Evolutionary conservation across 2,329 filamentous ascomycete species (phyloP).

Genomic region (Fusarium veterinarium): DNA sequence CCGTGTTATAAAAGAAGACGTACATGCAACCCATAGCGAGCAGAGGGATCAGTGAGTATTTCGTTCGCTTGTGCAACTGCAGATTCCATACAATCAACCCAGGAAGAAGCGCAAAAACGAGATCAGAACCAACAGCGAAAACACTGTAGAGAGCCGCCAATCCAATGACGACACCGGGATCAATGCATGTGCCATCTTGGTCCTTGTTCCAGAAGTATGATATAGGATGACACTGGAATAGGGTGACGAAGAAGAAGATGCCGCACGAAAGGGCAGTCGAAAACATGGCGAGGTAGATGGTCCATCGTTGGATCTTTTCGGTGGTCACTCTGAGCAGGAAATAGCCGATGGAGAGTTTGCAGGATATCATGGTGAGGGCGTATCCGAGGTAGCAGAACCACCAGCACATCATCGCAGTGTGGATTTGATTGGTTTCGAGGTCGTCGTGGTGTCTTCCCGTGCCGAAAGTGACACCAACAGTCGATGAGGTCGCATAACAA

Average conservation of each 20-base stretch:
- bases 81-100: constrained; percentile 64
- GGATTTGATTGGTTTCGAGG: constrained; percentile 36
- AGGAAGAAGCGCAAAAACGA: constrained; percentile 61
- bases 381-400: constrained; percentile 49
- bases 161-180: constrained; percentile 55
- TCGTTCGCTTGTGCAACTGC: constrained; percentile 61
- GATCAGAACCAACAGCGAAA: constrained; percentile 58
- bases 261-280: constrained; percentile 43
- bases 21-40: constrained; percentile 65
- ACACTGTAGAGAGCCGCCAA: constrained; percentile 62
- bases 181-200: constrained; percentile 44
- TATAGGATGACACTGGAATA: constrained; percentile 47
- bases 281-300: constrained; percentile 46
- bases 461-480: constrained; percentile 48
- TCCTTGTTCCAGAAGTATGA: constrained; percentile 46
- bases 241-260: constrained; percentile 48
- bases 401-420: constrained; percentile 47
- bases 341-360: constrained; percentile 51
- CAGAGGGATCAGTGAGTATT: constrained; percentile 60
- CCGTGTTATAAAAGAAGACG: not conserved
- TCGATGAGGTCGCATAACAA: constrained; percentile 26
- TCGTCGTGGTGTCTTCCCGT: constrained; percentile 51
- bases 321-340: constrained; percentile 50
- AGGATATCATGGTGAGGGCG: constrained; percentile 41
- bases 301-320: constrained; percentile 31